Percentiles rank a stretch among this genome's conserved stretches.
These are phyloP conservation scores for Ascoidea tarda DNA, from an alignment of 805 yeast species.

Conservation along the genomic window DNA sequence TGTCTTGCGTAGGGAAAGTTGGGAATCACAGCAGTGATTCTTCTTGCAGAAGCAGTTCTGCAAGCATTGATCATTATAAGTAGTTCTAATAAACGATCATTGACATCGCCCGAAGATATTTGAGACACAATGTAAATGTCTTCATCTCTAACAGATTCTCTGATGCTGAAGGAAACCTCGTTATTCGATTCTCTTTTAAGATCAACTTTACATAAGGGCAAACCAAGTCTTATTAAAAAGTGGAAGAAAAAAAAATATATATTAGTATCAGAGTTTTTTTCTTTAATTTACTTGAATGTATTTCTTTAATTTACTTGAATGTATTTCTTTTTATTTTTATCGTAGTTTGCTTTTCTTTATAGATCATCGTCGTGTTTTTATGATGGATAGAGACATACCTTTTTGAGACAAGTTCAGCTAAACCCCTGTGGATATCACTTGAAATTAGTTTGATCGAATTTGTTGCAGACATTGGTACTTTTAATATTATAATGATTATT, in stretches of 20 bases:
- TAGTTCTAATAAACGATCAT: slow-evolving; percentile 61
- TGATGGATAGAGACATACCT: slow-evolving; percentile 39
- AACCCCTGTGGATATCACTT: slow-evolving; percentile 51
- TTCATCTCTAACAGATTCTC: slow-evolving; percentile 76
- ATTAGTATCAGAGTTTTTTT: too few species aligned
- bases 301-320: too few species aligned
- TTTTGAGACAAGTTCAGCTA: slow-evolving; percentile 55
- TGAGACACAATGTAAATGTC: slow-evolving; percentile 71
- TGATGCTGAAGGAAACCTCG: slow-evolving; percentile 64
- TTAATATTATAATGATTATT: too few species aligned
- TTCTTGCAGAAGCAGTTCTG: slow-evolving; percentile 69
- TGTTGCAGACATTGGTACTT: slow-evolving; percentile 24
- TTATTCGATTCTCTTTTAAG: slow-evolving; percentile 55
- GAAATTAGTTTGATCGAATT: slow-evolving; percentile 58
- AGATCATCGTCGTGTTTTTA: slow-evolving; percentile 39
- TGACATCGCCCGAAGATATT: slow-evolving; percentile 60
- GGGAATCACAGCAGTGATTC: slow-evolving; percentile 73
- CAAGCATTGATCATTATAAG: slow-evolving; percentile 74
- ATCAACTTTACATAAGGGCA: slow-evolving; percentile 46
- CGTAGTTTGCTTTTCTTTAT: slow-evolving; percentile 21
- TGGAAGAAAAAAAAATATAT: too few species aligned
- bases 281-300: too few species aligned
- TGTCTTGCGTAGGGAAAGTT: slow-evolving; percentile 84
- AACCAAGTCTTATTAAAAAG: slow-evolving; percentile 38
- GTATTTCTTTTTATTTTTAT: too few species aligned